These are phyloP conservation scores for Vaccinium vitisidaea DNA, from an alignment of 148 eudicot genomes.

Conservation along the genomic window DNA sequence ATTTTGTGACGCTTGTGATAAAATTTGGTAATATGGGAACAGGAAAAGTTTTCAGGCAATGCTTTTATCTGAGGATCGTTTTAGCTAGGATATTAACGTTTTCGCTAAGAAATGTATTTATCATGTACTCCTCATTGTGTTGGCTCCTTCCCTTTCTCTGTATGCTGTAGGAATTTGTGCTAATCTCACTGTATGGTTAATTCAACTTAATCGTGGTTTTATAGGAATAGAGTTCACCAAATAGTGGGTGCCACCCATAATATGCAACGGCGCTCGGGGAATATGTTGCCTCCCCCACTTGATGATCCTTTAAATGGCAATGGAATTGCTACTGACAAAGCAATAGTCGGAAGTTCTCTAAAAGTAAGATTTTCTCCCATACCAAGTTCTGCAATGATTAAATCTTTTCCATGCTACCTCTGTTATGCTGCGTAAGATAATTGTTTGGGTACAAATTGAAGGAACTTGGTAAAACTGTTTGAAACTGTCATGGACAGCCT, in stretches of 20 bases:
- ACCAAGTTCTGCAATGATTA: background rate
- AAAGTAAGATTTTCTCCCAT: constrained; percentile 45
- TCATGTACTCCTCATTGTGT: background rate
- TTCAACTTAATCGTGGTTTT: constrained; percentile 14
- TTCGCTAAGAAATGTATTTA: background rate
- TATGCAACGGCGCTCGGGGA: constrained; percentile 64
- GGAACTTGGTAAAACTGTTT: constrained; percentile 4
- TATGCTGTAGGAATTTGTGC: background rate
- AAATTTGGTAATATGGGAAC: background rate
- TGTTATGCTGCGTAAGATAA: background rate
- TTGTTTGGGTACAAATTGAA: background rate
- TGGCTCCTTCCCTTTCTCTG: constrained; percentile 9
- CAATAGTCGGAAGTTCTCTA: constrained; percentile 32
- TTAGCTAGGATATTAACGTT: constrained; percentile 6
- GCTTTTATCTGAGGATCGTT: background rate
- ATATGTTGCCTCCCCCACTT: constrained; percentile 70
- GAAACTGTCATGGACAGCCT: constrained; percentile 1
- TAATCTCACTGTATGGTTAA: constrained; percentile 7
- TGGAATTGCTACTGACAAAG: constrained; percentile 36
- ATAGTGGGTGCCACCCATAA: constrained; percentile 70
- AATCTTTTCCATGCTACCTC: background rate
- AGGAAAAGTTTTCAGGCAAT: background rate
- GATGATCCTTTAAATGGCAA: constrained; percentile 47
- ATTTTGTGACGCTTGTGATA: background rate
- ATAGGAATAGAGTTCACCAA: constrained; percentile 81